Evolutionary conservation across 305 asterid genomes (phyloP), one percentile per base, ranked within the genome.

Genomic region (Fraxinus paxiana): DNA sequence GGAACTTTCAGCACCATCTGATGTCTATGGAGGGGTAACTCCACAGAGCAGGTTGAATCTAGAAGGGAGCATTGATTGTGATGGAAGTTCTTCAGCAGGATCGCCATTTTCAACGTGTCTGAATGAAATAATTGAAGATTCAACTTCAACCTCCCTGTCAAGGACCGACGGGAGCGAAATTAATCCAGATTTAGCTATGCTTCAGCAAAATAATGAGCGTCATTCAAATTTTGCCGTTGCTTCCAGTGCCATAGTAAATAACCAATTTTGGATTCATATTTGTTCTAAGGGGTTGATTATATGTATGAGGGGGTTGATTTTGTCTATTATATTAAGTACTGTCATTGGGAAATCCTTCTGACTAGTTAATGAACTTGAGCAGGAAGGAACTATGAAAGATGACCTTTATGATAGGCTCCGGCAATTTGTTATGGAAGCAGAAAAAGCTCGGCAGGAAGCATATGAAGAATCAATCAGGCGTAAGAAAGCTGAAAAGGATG

Each of bases 401-500:
- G 96, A 89, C 69, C 90, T 91, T 37, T 87, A 86, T 83, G 88
- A 87, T 77, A 90, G 86, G 88, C 92, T 94, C 54, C 90, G 88
- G 84, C 92, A 90, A 84, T 88, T 83, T 84, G 88, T 84, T 79
- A 87, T 77, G 17, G 99, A 95, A 81, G 95, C 94, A 65, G 95
- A 92, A 84, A 86, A 46, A 78, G 88, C 94, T 17, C 83, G 80
- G 80, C 91, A 85, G 84, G 98, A 92, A 84, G 98, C 96, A 24
- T 91, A 81, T 51, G 91, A 89, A 79, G 97, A 91, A 88, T 90
- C 97, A 77, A 54, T 84, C 48, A 91, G 84, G 91, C 91, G 91
- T 48, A 87, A 87, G 83, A 91, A 91, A 87, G 97, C 95, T 31
- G 98, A 94, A 87, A 95, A 89, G 54, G 95, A 92, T 61, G 92